Percentiles rank a stretch among this genome's conserved stretches.
Evolutionary conservation across 179 eudicot species (phyloP).

Genomic region (Vitellaria paradoxa): DNA sequence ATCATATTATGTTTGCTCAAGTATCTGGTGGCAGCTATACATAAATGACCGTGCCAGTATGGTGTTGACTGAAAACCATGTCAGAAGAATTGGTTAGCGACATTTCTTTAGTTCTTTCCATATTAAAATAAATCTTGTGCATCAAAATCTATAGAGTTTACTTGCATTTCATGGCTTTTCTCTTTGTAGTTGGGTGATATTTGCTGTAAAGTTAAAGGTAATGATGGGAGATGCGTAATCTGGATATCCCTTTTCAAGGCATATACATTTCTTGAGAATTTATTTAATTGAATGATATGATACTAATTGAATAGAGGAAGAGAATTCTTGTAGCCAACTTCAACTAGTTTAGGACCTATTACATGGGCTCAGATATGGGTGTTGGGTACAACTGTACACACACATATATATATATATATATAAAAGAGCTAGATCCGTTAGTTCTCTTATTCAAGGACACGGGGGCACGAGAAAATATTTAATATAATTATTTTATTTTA

Average conservation of each 20-base stretch:
- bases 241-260: background rate
- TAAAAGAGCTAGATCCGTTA: too few relatives aligned
- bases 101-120: background rate
- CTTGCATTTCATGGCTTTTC: background rate
- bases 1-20: background rate
- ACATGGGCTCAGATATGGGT: too few relatives aligned
- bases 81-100: slow-evolving; percentile 1
- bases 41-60: background rate
- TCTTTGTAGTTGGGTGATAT: background rate
- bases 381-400: too few relatives aligned
- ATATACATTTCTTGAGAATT: background rate
- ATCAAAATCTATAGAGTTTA: background rate
- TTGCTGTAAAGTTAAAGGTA: background rate
- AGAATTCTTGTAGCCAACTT: too few relatives aligned
- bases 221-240: background rate
- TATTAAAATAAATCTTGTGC: background rate
- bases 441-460: too few relatives aligned
- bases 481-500: too few relatives aligned
- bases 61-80: slow-evolving; percentile 1
- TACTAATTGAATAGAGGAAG: background rate
- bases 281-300: background rate
- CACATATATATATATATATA: too few relatives aligned
- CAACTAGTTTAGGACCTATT: too few relatives aligned
- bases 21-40: slow-evolving; percentile 4
- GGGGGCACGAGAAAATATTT: too few relatives aligned